Evolutionary conservation across 768 basidiomycete genomes (phyloP).

Genomic region (Leucogyrophana mollusca): DNA sequence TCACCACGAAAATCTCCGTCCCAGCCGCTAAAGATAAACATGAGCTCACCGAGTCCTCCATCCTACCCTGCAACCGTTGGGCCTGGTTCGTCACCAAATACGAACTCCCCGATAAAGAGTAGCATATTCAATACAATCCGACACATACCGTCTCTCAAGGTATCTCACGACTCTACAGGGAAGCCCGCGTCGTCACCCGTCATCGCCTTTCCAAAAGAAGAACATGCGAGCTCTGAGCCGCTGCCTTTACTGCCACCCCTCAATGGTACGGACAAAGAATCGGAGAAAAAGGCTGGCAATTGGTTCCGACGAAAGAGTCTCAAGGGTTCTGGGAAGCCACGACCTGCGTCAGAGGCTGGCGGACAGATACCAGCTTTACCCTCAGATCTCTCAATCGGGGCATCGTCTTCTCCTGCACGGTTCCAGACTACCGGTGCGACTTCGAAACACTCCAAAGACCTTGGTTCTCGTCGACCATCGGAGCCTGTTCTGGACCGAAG

Average conservation of each 20-base stretch:
- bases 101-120: conserved; percentile 17
- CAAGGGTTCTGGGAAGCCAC: conserved; percentile 17
- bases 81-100: conserved; percentile 14
- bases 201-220: conserved; percentile 16
- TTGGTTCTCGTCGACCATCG: conserved; percentile 12
- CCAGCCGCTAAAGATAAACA: conserved; percentile 15
- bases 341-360: conserved; percentile 19
- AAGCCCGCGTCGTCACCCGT: conserved; percentile 14
- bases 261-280: conserved; percentile 33
- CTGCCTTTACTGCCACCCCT: conserved; percentile 28
- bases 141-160: conserved; percentile 20
- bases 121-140: conserved; percentile 23
- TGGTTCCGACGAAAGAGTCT: conserved; percentile 30
- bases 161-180: conserved; percentile 10
- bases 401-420: conserved; percentile 17
- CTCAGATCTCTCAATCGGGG: conserved; percentile 7
- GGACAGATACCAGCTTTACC: conserved; percentile 13
- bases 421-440: conserved; percentile 21
- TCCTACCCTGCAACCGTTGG: conserved; percentile 8
- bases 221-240: conserved; percentile 7
- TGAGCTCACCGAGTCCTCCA: conserved; percentile 9
- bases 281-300: conserved; percentile 36
- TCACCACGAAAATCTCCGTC: conserved; percentile 23
- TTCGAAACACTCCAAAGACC: conserved; percentile 22
- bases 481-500: conserved; percentile 14